These are phyloP conservation scores for Exophiala sp. DNA, from an alignment of 2,329 filamentous ascomycete species.

Conservation along the genomic window DNA sequence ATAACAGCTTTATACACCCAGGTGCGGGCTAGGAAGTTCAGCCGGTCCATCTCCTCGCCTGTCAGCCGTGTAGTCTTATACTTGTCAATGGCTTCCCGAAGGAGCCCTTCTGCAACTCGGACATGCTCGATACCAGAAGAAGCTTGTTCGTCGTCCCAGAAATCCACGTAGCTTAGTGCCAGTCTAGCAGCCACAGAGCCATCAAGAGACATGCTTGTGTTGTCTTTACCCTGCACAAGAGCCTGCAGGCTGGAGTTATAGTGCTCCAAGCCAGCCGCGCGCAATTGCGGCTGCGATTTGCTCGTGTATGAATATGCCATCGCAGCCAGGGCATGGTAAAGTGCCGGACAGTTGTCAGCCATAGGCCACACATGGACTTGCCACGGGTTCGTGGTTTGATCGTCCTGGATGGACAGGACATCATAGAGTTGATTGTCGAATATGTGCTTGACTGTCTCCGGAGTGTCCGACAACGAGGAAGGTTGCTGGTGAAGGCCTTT, in stretches of 20 bases:
- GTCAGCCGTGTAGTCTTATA: conserved; percentile 33
- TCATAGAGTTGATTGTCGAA: conserved; percentile 1
- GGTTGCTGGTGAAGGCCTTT: neutral
- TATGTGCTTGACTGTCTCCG: neutral
- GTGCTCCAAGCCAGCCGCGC: neutral
- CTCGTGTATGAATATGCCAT: neutral
- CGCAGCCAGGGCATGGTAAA: conserved; percentile 4
- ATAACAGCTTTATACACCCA: conserved; percentile 73
- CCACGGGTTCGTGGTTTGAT: conserved; percentile 3
- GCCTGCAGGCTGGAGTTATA: neutral
- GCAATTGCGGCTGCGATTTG: neutral
- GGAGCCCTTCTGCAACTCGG: neutral
- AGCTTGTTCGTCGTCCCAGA: neutral
- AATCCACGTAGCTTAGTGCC: neutral
- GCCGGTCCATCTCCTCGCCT: neutral
- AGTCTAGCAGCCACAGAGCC: neutral
- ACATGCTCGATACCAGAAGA: neutral
- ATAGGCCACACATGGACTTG: conserved; percentile 1
- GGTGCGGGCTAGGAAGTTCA: conserved; percentile 63
- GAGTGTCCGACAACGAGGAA: neutral
- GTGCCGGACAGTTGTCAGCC: neutral
- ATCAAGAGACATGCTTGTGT: neutral
- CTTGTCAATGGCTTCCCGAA: conserved; percentile 29
- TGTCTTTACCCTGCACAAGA: neutral
- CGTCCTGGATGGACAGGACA: conserved; percentile 8